A percentile compares a stretch with the other conserved stretches of the same genome.
These are phyloP conservation scores for Colletotrichum filicis DNA, from an alignment of 2,329 filamentous ascomycete species.

Conservation along the genomic window DNA sequence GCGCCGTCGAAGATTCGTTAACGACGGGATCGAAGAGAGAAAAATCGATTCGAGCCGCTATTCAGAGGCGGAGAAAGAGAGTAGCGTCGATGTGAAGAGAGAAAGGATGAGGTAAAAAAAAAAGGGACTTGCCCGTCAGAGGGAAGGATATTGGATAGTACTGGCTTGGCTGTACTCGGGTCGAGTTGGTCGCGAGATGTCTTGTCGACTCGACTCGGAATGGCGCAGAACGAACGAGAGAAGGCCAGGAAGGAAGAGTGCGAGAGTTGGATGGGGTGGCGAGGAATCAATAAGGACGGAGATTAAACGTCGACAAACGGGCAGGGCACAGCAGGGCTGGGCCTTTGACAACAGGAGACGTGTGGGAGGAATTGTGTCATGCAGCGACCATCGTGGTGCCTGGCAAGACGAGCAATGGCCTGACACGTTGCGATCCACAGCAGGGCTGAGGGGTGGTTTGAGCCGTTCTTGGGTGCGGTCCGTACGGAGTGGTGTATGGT, in stretches of 20 bases:
- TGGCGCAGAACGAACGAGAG: slow-evolving; percentile 34
- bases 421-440: slow-evolving; percentile 32
- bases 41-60: slow-evolving; percentile 35
- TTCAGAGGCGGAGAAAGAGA: slow-evolving; percentile 22
- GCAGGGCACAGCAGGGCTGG: slow-evolving; percentile 31
- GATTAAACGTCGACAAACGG: slow-evolving; percentile 35
- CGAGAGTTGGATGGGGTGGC: slow-evolving; percentile 29
- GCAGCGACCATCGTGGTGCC: slow-evolving; percentile 33
- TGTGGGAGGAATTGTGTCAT: slow-evolving; percentile 34
- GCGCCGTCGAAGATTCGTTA: slow-evolving; percentile 15
- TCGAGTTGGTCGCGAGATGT: slow-evolving; percentile 33
- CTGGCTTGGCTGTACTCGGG: slow-evolving; percentile 31
- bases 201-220: slow-evolving; percentile 34
- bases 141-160: slow-evolving; percentile 37
- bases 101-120: slow-evolving; percentile 34
- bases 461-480: not conserved
- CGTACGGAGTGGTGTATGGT: no score
- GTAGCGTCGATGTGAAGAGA: slow-evolving; percentile 2
- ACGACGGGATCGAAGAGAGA: slow-evolving; percentile 21
- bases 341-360: slow-evolving; percentile 31
- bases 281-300: slow-evolving; percentile 35
- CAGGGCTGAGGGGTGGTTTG: slow-evolving; percentile 31
- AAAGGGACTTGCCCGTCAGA: slow-evolving; percentile 47
- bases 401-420: slow-evolving; percentile 24
- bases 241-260: slow-evolving; percentile 22